phyloP scores from a whole-genome alignment of 2,329 filamentous ascomycete species.

The Claviceps citrina region DNA sequence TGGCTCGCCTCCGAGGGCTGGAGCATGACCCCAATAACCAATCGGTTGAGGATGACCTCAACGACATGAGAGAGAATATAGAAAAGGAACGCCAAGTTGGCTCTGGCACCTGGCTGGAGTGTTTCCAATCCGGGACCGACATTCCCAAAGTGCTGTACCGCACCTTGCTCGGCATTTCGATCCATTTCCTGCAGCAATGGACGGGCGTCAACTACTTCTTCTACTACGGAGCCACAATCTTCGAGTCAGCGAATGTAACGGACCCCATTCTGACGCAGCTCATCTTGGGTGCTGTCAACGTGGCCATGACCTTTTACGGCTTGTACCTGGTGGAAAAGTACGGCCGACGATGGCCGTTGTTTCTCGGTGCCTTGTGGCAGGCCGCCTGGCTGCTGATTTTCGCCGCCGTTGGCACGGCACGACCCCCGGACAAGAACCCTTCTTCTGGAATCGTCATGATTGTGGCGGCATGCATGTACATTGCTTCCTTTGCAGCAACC shows the following conservation, averaged over 20 bases:
- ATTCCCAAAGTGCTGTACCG: slow-evolving; percentile 47
- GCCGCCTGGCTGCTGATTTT: slow-evolving; percentile 50
- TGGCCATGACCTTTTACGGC: slow-evolving; percentile 49
- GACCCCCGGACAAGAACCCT: slow-evolving; percentile 26
- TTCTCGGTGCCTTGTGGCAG: slow-evolving; percentile 53
- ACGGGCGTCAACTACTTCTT: slow-evolving; percentile 48
- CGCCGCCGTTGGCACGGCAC: slow-evolving; percentile 37
- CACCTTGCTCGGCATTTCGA: slow-evolving; percentile 43
- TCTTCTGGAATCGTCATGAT: slow-evolving; percentile 52
- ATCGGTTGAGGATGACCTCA: slow-evolving; percentile 35
- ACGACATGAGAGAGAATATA: slow-evolving; percentile 34
- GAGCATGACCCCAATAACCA: slow-evolving; percentile 29
- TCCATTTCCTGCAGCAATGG: slow-evolving; percentile 55
- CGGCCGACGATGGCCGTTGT: slow-evolving; percentile 52
- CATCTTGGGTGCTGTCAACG: slow-evolving; percentile 53
- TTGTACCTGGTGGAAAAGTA: slow-evolving; percentile 54
- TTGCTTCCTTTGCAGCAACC: slow-evolving; percentile 52
- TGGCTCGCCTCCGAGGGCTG: slow-evolving; percentile 37
- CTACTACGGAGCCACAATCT: slow-evolving; percentile 54
- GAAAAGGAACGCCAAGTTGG: slow-evolving; percentile 29
- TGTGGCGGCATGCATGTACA: slow-evolving; percentile 59
- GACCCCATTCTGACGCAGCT: slow-evolving; percentile 54
- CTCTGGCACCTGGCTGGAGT: slow-evolving; percentile 39
- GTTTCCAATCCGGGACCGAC: slow-evolving; percentile 38
- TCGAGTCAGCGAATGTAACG: slow-evolving; percentile 47